phyloP scores from a whole-genome alignment of 306 rosid genomes.

The Inga oerstediana region DNA sequence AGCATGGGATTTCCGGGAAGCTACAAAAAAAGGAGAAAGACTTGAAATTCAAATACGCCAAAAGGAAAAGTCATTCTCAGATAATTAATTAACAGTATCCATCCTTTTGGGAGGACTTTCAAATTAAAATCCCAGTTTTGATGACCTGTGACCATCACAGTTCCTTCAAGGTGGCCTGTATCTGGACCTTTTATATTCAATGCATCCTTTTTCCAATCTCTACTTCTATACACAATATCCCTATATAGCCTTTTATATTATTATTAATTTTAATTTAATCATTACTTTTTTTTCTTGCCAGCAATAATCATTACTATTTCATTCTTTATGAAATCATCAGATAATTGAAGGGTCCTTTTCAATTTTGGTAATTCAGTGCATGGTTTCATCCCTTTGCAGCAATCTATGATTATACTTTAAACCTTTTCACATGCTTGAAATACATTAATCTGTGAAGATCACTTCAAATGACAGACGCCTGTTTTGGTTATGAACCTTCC shows the following conservation, averaged over 20 bases:
- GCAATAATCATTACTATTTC: slow-evolving; percentile 13
- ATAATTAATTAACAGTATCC: slow-evolving; percentile 41
- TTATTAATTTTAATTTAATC: slow-evolving; percentile 22
- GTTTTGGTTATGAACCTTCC: neutral
- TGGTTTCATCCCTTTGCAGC: slow-evolving; percentile 35
- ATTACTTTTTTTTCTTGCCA: neutral
- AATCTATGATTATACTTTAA: slow-evolving; percentile 28
- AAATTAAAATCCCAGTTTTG: slow-evolving; percentile 42
- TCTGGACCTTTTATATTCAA: slow-evolving; percentile 53
- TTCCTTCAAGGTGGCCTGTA: slow-evolving; percentile 71
- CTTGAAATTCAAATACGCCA: slow-evolving; percentile 43
- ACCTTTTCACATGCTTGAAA: slow-evolving; percentile 52
- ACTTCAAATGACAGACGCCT: neutral
- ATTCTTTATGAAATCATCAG: slow-evolving; percentile 11
- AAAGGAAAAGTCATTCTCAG: slow-evolving; percentile 42
- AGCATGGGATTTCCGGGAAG: slow-evolving; percentile 55
- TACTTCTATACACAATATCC: neutral
- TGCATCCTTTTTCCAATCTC: slow-evolving; percentile 37
- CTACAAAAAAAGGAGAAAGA: slow-evolving; percentile 29
- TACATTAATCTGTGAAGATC: neutral
- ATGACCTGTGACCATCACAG: slow-evolving; percentile 40
- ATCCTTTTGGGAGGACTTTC: slow-evolving; percentile 68
- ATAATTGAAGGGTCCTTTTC: slow-evolving; percentile 39
- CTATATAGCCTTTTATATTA: neutral
- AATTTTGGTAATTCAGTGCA: slow-evolving; percentile 30